Base-by-base conservation (phyloP, 2,329 filamentous ascomycete species). In the Hypoxylon sp. region DNA sequence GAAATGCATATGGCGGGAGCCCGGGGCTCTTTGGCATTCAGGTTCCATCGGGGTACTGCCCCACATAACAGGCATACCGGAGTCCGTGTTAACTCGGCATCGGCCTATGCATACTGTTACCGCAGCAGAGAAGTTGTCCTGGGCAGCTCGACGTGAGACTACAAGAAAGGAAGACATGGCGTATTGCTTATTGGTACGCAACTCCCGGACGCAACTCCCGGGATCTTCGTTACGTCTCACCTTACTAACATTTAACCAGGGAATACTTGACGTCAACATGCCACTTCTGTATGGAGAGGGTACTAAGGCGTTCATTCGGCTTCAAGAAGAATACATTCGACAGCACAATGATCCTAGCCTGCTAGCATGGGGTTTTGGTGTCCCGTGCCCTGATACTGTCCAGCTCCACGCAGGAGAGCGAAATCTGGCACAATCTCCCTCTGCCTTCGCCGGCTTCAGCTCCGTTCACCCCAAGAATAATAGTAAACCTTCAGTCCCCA, bases 261-360 rank as follows among this genome's bases (percentile, higher is more conserved):
- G 51, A 3, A 26, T 54, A 11, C 39, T 54, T 8, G 35, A 35
- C 9, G 35, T 54, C 35, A 54, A 22, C 13, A 54, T 54, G 51
- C 35, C 51, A 8, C 51, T 54, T 6, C 13, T 54, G n/a, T 54
- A 54, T 14, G 51, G 51, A 5, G 51, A 54, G 19, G 51, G 51
- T 1, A 26, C n/a, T n/a, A 35, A 11, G 8, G 51, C 51, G 0
- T 54, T 54, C 17, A 19, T 39, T 9, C n/a, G 51, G 4, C 51
- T 54, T 11, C 51, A 54, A 24, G 51, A 54, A 54, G 35, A 54
- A 42, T 48, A 29, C 26, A 48, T 48, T 26, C 22, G 11, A 6
- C 46, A 48, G 46, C 19, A 48, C 8, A 48, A 48, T 22, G 46
- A 48, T 26, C 46, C 46, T 2, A 48, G 22, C 9, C 26, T 48